Evolutionary conservation across 1,284 basidiomycete species (phyloP).

Genomic region (Gyrodon tennesseensis): DNA sequence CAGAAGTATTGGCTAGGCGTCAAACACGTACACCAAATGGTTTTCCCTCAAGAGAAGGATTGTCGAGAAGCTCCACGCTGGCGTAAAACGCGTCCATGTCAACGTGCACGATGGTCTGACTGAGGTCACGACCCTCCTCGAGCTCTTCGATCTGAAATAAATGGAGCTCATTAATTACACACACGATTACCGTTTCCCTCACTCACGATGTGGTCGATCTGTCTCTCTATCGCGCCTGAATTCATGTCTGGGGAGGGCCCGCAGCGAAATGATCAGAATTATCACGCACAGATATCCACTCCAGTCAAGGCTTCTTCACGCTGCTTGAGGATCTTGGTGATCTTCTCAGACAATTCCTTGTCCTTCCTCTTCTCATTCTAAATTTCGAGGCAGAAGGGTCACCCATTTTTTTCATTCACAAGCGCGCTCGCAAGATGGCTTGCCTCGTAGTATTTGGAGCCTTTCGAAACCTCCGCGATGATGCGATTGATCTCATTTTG

Average conservation of each 20-base stretch:
- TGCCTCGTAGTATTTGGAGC: constrained; percentile 82
- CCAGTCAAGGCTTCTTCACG: constrained; percentile 62
- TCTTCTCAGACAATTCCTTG: constrained; percentile 72
- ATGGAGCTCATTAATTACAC: constrained; percentile 5
- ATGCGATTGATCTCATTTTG: constrained; percentile 77
- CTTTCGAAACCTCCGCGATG: constrained; percentile 79
- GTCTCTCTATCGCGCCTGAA: constrained; percentile 37
- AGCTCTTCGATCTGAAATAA: constrained; percentile 65
- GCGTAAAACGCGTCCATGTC: constrained; percentile 83
- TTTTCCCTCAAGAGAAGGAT: constrained; percentile 79
- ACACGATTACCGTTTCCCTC: constrained; percentile 44
- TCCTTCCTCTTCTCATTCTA: constrained; percentile 84
- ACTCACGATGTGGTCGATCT: constrained; percentile 38
- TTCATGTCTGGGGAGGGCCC: neutral
- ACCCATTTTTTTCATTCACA: constrained; percentile 14
- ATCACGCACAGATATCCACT: constrained; percentile 60
- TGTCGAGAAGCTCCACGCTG: constrained; percentile 74
- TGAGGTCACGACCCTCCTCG: constrained; percentile 76
- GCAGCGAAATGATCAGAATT: neutral
- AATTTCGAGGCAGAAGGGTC: constrained; percentile 11
- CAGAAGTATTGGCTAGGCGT: neutral
- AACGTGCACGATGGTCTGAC: constrained; percentile 82
- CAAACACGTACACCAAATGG: constrained; percentile 74
- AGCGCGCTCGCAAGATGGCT: constrained; percentile 25
- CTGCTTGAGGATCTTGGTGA: constrained; percentile 62